Evolutionary conservation across 352 stramenopile genomes (phyloP).

Genomic region (Pythium myriotylum): DNA sequence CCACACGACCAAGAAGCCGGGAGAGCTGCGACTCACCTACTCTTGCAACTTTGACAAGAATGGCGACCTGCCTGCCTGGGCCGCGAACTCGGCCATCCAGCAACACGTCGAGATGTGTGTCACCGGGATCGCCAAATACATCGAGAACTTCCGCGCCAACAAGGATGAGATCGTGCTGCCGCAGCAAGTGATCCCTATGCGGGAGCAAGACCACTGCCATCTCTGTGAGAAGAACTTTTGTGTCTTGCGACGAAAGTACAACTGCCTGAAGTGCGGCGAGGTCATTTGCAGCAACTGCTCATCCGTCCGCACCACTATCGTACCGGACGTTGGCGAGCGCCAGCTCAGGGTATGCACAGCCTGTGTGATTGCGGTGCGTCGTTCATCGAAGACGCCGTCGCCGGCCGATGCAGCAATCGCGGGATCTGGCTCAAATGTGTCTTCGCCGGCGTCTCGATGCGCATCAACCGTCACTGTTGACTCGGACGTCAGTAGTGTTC

Average conservation of each 20-base stretch:
- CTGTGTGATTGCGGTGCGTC: constrained; percentile 73
- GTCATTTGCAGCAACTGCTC: constrained; percentile 82
- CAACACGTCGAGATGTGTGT: constrained; percentile 88
- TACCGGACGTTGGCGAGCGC: constrained; percentile 73
- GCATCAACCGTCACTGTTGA: constrained; percentile 12
- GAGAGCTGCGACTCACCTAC: constrained; percentile 86
- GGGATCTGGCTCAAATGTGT: constrained; percentile 1
- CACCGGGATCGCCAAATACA: constrained; percentile 87
- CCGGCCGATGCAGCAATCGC: constrained; percentile 12
- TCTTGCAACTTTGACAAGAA: constrained; percentile 89
- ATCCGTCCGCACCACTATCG: constrained; percentile 56
- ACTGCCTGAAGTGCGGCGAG: constrained; percentile 85
- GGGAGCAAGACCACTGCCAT: constrained; percentile 67
- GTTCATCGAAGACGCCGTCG: constrained; percentile 42
- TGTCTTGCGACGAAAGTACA: constrained; percentile 71
- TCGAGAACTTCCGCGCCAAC: constrained; percentile 70
- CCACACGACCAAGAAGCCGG: constrained; percentile 76
- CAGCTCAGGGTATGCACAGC: constrained; percentile 79
- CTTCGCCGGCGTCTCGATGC: constrained; percentile 11
- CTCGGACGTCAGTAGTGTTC: constrained; percentile 27
- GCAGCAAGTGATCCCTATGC: constrained; percentile 76
- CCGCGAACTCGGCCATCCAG: constrained; percentile 83
- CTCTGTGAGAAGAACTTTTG: constrained; percentile 82
- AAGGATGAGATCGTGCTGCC: constrained; percentile 76
- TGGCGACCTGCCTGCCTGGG: constrained; percentile 78